These are phyloP conservation scores for Hypomyces perniciosus DNA, from an alignment of 2,329 filamentous ascomycete species.

Conservation along the genomic window DNA sequence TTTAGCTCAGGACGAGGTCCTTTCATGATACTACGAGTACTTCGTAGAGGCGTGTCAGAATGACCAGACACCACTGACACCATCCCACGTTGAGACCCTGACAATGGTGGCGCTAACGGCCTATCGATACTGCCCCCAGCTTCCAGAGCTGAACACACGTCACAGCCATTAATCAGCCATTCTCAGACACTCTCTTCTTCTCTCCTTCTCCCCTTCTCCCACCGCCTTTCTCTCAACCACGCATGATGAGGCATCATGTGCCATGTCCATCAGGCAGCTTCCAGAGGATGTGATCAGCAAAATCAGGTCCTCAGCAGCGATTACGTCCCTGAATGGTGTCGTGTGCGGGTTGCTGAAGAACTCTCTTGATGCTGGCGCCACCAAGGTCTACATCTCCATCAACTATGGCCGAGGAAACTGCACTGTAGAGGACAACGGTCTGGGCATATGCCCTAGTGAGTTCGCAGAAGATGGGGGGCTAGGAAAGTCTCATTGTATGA, in stretches of 20 bases:
- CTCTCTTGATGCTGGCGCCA: constrained; percentile 72
- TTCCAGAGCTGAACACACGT: too few species aligned
- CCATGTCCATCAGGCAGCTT: constrained; percentile 62
- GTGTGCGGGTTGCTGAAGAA: constrained; percentile 72
- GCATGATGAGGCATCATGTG: constrained; percentile 18
- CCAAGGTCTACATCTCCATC: constrained; percentile 61
- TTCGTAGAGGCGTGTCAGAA: too few species aligned
- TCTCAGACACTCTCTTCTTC: neutral
- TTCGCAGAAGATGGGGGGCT: constrained; percentile 67
- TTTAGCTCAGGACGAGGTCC: too few species aligned
- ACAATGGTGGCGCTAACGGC: too few species aligned
- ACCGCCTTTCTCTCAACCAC: neutral
- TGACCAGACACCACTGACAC: too few species aligned
- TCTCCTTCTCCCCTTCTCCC: neutral
- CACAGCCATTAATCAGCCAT: too few species aligned
- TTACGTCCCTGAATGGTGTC: constrained; percentile 68
- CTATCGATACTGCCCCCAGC: too few species aligned
- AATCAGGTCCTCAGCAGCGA: constrained; percentile 77
- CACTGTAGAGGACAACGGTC: constrained; percentile 75
- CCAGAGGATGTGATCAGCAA: constrained; percentile 67
- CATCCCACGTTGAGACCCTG: too few species aligned
- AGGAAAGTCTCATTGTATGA: constrained; percentile 65
- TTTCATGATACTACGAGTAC: too few species aligned
- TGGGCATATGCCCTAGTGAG: constrained; percentile 67
- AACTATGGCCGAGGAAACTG: constrained; percentile 74